Evolutionary conservation across 306 rosid species (phyloP), one percentile per base, ranked within the genome.

Genomic region (Lathyrus sativus): DNA sequence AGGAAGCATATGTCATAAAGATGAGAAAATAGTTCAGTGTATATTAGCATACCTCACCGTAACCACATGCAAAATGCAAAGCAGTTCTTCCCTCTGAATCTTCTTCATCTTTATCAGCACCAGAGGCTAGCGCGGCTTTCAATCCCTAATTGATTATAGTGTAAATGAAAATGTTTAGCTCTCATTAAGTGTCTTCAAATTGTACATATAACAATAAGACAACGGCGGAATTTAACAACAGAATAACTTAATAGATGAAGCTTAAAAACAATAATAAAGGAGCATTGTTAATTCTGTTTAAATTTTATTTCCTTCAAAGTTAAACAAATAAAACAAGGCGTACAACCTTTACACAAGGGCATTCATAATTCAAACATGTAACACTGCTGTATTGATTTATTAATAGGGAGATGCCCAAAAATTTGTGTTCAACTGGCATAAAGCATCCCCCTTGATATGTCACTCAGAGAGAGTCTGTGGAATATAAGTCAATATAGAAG

Each of bases 1-100:
- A 41, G 15, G 18, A 19, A 7, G 64, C 37, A 12, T 65, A 14
- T 24, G 9, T 33, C 41, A 55, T 5, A 62, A 37, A 38, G 66
- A 48, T 29, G 10, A 50, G 38, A 44, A 72, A 68, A 31, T 8
- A 70, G 48, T 55, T 29, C 37, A 13, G 9, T 9, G 17, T 38
- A 33, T n/a, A 61, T 31, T 65, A 68, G 14, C 87, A 74, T 93
- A 93, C 99, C 96, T 95, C 99, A 2, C 99, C 99, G 80, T 95
- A 95, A 59, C 99, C 99, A 54, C 99, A 90, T 17, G 99, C 89
- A 85, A 95, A 95, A 85, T 95, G 99, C 85, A 95, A 79, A 44
- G 97, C 99, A 31, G 97, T 95, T 81, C 99, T 86, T 65, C 99
- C 97, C 78, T 95, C 99, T 38, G 95, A 78, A 83, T 95, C 99